Evolutionary conservation across 192 early-diverging fungal species (phyloP), one percentile per base, ranked within the genome.

Genomic region (Pecoramyces ruminantium): DNA sequence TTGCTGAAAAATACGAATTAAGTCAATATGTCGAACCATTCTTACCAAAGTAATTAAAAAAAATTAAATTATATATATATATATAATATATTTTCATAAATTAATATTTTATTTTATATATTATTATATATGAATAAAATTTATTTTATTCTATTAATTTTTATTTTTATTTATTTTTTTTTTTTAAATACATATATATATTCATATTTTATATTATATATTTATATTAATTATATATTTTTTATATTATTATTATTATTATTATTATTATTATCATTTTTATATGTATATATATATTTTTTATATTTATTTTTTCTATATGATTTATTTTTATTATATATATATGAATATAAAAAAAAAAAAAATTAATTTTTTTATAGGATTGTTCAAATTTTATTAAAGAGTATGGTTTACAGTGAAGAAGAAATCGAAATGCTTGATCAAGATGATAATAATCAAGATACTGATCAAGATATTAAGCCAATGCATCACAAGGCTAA

Each of bases 331-430:
- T 11, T 14, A 14, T 14, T 51, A 51, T 51, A 51, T 51, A 51
- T 51, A 51, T 51, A 14, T 51, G 21, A 21, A 14, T 51, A 51
- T 51, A 14, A 51, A 21, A 21, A 14, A 4, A 21, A 51, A 51
- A 51, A 51, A 14, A 14, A 4, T 21, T 21, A 51, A 21, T 34
- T 8, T 85, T 93, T 30, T 86, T 51, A 84, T 80, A 93, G 92
- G 30, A 89, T 99, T 39, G 89, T 99, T 30, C 97, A 96, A 29
- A 94, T 96, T 13, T 88, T 99, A 79, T 89, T 99, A 79, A 93
- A 93, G 81, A 90, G 96, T 58, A 99, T 98, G 97, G 93, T 98
- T n/a, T 99, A 98, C 86, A 92, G 93, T 79, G 97, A 97, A 39
- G 91, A 96, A 78, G 98, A 99, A 80, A 80, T 99, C 51, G 79